Percentiles rank a stretch among this genome's conserved stretches.
phyloP scores from a whole-genome alignment of 257 asterid species.

The Ehretia macrophylla region DNA sequence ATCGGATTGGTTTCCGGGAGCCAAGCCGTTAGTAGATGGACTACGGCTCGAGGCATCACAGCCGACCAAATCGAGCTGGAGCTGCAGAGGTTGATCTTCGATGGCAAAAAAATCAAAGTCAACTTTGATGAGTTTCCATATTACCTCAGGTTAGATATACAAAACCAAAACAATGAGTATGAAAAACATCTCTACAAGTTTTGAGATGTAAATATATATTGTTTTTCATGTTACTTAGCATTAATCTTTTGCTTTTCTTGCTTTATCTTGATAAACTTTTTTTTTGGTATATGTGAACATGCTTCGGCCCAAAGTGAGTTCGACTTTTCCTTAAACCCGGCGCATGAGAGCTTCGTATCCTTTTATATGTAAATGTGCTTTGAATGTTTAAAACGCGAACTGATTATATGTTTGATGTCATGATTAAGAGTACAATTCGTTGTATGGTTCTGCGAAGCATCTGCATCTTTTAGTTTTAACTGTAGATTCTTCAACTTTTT shows the following conservation, averaged over 20 bases:
- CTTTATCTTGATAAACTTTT: too few relatives aligned
- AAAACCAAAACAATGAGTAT: background rate
- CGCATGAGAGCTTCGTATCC: too few relatives aligned
- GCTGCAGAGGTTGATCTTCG: slow-evolving; percentile 51
- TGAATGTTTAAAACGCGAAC: too few relatives aligned
- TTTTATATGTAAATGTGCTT: too few relatives aligned
- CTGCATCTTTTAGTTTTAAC: background rate
- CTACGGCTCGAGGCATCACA: slow-evolving; percentile 41
- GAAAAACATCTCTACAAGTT: background rate
- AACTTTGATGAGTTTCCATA: slow-evolving; percentile 78
- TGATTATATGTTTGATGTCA: too few relatives aligned
- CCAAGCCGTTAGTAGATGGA: slow-evolving; percentile 39
- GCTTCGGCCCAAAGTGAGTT: too few relatives aligned
- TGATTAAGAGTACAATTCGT: too few relatives aligned
- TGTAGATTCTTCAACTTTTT: background rate
- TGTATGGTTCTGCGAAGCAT: background rate
- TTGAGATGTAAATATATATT: too few relatives aligned
- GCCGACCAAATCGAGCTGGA: slow-evolving; percentile 57
- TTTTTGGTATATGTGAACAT: too few relatives aligned
- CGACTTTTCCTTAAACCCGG: too few relatives aligned
- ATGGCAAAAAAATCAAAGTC: slow-evolving; percentile 50
- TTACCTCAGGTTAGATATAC: slow-evolving; percentile 57
- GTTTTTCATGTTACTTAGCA: too few relatives aligned
- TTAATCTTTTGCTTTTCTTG: too few relatives aligned
- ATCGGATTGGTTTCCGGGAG: slow-evolving; percentile 65